A percentile compares a stretch with the other conserved stretches of the same genome.
These are phyloP conservation scores for Odontarrhena argentea DNA, from an alignment of 345 rosid genomes.

Conservation along the genomic window DNA sequence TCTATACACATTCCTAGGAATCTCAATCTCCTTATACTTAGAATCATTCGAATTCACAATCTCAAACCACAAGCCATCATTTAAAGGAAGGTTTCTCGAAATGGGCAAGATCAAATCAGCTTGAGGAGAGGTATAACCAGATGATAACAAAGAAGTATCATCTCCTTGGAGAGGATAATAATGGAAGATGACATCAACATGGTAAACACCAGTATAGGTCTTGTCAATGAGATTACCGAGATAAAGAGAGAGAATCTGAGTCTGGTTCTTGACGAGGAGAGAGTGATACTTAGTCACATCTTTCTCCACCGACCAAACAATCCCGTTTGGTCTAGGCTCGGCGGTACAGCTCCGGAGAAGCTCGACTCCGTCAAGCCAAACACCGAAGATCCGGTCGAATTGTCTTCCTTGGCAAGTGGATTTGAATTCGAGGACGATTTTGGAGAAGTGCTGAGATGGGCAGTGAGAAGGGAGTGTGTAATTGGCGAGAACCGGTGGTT, in stretches of 20 bases:
- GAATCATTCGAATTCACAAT: slow-evolving; percentile 53
- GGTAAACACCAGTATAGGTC: slow-evolving; percentile 80
- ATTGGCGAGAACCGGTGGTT: slow-evolving; percentile 69
- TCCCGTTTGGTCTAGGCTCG: slow-evolving; percentile 74
- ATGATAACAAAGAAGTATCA: slow-evolving; percentile 17
- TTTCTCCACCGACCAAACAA: slow-evolving; percentile 74
- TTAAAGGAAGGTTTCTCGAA: slow-evolving; percentile 61
- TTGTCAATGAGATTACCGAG: slow-evolving; percentile 66
- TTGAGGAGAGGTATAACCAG: slow-evolving; percentile 43
- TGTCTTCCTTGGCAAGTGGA: slow-evolving; percentile 82
- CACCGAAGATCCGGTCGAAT: slow-evolving; percentile 82
- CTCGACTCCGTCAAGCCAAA: slow-evolving; percentile 89
- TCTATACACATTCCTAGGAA: slow-evolving; percentile 78
- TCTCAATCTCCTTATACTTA: slow-evolving; percentile 51
- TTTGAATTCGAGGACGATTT: slow-evolving; percentile 72
- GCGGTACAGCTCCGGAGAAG: slow-evolving; percentile 95
- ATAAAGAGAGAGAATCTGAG: slow-evolving; percentile 61
- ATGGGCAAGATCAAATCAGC: slow-evolving; percentile 84
- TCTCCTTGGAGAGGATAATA: slow-evolving; percentile 53
- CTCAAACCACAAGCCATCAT: slow-evolving; percentile 90
- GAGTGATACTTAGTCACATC: slow-evolving; percentile 81
- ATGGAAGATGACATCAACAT: slow-evolving; percentile 64
- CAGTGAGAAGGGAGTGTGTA: slow-evolving; percentile 70
- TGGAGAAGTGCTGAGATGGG: slow-evolving; percentile 57
- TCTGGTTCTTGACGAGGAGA: slow-evolving; percentile 59